phyloP scores from a whole-genome alignment of 2,329 filamentous ascomycete genomes.

The Fusarium tuaranense region DNA sequence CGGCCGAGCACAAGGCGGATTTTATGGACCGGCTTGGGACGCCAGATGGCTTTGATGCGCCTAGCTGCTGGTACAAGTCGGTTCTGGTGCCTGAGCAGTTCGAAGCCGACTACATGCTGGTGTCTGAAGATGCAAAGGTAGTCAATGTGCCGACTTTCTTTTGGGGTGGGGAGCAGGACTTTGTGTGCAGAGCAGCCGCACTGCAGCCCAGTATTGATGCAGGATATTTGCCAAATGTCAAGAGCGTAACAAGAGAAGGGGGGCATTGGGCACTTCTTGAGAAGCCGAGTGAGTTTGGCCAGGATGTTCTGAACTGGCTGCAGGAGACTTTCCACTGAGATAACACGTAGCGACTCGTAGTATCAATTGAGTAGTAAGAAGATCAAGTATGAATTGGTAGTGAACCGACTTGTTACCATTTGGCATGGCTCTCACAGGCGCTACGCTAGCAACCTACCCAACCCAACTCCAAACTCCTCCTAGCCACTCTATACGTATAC shows the following conservation, averaged over 20 bases:
- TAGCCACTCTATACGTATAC: not conserved
- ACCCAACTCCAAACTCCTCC: not conserved
- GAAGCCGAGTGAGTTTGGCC: slow-evolving; percentile 42
- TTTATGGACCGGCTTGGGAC: slow-evolving; percentile 43
- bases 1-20: slow-evolving; percentile 35
- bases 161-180: slow-evolving; percentile 43
- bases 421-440: too few relatives aligned
- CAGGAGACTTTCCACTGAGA: slow-evolving; percentile 5
- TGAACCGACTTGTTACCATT: too few relatives aligned
- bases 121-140: slow-evolving; percentile 22
- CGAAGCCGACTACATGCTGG: slow-evolving; percentile 32
- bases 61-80: slow-evolving; percentile 46
- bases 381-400: not conserved
- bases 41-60: slow-evolving; percentile 43
- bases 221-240: slow-evolving; percentile 43
- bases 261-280: slow-evolving; percentile 49
- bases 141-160: slow-evolving; percentile 44
- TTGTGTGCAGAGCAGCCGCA: slow-evolving; percentile 39
- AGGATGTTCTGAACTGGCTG: slow-evolving; percentile 37
- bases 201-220: slow-evolving; percentile 32
- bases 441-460: not conserved
- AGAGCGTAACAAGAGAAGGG: slow-evolving; percentile 39
- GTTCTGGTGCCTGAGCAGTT: slow-evolving; percentile 32
- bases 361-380: too few relatives aligned
- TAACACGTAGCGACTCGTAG: not conserved